Evolutionary conservation across 257 asterid species (phyloP), one percentile per base, ranked within the genome.

Genomic region (Haberlea rhodopensis): DNA sequence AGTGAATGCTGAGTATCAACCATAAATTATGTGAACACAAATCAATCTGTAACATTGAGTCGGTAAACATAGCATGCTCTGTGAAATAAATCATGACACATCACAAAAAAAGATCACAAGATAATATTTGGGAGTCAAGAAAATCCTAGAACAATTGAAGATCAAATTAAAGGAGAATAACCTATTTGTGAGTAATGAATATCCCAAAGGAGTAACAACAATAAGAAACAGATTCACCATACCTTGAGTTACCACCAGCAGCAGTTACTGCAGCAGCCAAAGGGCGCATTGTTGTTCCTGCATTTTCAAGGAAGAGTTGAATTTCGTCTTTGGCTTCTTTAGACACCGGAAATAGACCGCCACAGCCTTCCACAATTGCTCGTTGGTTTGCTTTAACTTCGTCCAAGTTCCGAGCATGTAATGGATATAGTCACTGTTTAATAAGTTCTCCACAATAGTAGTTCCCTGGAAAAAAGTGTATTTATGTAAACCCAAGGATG

Each of bases 221-320:
- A n/a, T n/a, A n/a, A n/a, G n/a, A n/a, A n/a, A n/a, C n/a, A n/a
- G n/a, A n/a, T n/a, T n/a, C n/a, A n/a, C n/a, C n/a, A 74, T 56
- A 91, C 98, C 84, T 91, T 40, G 96, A 69, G 68, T 85, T 76
- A 65, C 98, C 97, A 59, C 98, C 98, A 49, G 95, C 97, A 73
- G 86, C 97, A 71, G 84, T 81, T 59, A 91, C 95, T 68, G 96
- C 96, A 64, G 98, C 96, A 66, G 98, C 89, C 87, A 89, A 73
- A 25, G 96, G 96, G 51, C 98, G 95, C 96, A 91, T 91, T 8
- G 96, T 97, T 23, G 98, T 92, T 74, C 98, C 98, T 19, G 98
- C 97, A 84, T 92, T 92, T 75, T 97, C 98, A 51, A 92, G 81
- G 88, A 92, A 92, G 46, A 92, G 97, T 65, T 89, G 87, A 62